Evolutionary conservation across 2,329 filamentous ascomycete genomes (phyloP), one percentile per base, ranked within the genome.

Genomic region (Fusarium palustre): DNA sequence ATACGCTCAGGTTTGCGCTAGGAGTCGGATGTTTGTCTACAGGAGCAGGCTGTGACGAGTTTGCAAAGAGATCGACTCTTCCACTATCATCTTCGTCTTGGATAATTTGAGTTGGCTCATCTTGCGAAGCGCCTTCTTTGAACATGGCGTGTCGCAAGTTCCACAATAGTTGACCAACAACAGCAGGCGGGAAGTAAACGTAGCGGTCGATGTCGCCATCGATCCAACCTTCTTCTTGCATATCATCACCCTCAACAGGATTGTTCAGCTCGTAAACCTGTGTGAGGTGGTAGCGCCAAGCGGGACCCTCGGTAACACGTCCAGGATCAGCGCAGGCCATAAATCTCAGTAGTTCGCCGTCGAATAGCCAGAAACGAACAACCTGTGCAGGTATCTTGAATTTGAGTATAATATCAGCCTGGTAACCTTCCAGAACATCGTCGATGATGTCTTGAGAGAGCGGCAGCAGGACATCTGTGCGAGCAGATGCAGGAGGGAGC

Each of bases 251-350:
- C 1, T 82, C 78, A 3, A 88, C 80, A 0, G 88, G 85, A 73
- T 90, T 85, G 70, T 90, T 89, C 28, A 91, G 81, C 75, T 88
- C 83, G 71, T 90, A 91, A 1, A 91, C 81, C 69, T 90, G 79
- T 3, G 61, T 47, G 20, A 79, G 60, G 30, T 54, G 54, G 58
- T 78, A 79, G 3, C 64, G 69, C 75, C 75, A 80, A 2, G 61
- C 65, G 24, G 68, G 66, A 4, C 67, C 42, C 34, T 56, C 57
- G 0, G 49, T 63, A 13, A 66, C 52, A 82, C 85, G 1, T 0
- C 83, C 79, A 1, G 79, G 75, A 0, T 85, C 81, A 18, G 90
- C 81, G 13, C 81, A 81, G 16, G 87, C 88, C 83, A 91, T 88
- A 72, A 90, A 90, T 54, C 80, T 84, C 11, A 91, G 76, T 57